Percentiles rank a stretch among this genome's conserved stretches.
These are phyloP conservation scores for Hanseniaspora pseudoguilliermondii DNA, from an alignment of 805 yeast genomes.

Conservation along the genomic window DNA sequence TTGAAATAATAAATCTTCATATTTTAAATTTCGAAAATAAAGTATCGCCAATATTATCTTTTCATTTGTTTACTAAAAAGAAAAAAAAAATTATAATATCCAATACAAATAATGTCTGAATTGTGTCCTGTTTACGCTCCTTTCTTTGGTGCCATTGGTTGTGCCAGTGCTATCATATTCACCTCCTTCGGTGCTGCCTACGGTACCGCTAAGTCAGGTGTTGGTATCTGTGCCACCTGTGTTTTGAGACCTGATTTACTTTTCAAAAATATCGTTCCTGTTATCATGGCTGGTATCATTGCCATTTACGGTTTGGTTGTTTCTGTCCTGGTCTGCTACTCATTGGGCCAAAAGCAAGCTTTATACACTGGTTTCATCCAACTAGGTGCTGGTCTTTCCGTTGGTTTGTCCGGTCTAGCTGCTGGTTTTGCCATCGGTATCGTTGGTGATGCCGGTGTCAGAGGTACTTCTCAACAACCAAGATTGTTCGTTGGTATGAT, in stretches of 20 bases:
- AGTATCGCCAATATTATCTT: neutral
- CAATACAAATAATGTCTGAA: slow-evolving; percentile 4
- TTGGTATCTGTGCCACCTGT: slow-evolving; percentile 97
- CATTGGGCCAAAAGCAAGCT: slow-evolving; percentile 81
- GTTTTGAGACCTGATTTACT: slow-evolving; percentile 93
- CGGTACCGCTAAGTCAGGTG: slow-evolving; percentile 99
- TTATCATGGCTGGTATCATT: slow-evolving; percentile 98
- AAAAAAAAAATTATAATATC: neutral
- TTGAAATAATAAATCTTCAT: neutral
- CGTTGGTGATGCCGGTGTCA: slow-evolving; percentile 98
- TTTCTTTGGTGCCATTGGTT: slow-evolving; percentile 98
- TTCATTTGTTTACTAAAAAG: neutral
- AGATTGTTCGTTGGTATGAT: slow-evolving; percentile 97
- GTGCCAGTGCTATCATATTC: slow-evolving; percentile 97
- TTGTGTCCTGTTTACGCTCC: slow-evolving; percentile 45
- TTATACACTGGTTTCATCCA: slow-evolving; percentile 95
- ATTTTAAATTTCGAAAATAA: neutral
- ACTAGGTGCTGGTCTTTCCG: slow-evolving; percentile 95
- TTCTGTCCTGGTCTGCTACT: slow-evolving; percentile 83
- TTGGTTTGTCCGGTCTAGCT: slow-evolving; percentile 92
- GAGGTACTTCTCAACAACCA: slow-evolving; percentile 97
- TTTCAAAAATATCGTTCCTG: slow-evolving; percentile 90
- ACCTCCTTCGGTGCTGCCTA: slow-evolving; percentile 98
- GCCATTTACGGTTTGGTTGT: slow-evolving; percentile 97
- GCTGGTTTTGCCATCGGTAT: slow-evolving; percentile 99